Evolutionary conservation across 352 stramenopile genomes (phyloP), one percentile per base, ranked within the genome.

Genomic region (Pythium dissotocum): DNA sequence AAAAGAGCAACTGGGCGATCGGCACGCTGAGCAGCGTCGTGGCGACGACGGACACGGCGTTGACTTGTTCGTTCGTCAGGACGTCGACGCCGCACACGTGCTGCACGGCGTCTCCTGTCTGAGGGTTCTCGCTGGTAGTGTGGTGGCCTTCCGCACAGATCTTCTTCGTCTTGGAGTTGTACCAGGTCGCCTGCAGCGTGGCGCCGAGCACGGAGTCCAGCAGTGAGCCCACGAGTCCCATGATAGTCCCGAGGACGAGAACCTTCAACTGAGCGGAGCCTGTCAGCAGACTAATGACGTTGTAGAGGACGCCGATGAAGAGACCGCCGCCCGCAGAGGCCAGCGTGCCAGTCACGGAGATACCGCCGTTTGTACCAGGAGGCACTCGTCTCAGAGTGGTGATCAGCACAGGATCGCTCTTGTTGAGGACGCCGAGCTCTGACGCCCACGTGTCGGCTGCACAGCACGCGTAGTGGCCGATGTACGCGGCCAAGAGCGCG

Each of bases 381-480:
- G 95, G 95, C 26, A 98, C 96, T 16, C 73, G 65, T 1, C 58
- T 42, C 24, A 91, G 61, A 40, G 79, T 87, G 46, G 93, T 98
- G 63, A 99, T 88, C 38, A 98, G 79, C 42, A 94, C 65, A 0
- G 96, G 96, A 18, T 73, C 55, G 53, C 70, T 79, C 48, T 76
- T 77, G 53, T 83, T 90, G 0, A 98, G 77, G 32, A 98, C 96
- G 8, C 95, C 96, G 7, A 99, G 77, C 73, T 99, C 96, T 1
- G 90, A 98, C n/a, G 95, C 93, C 84, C 96, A 97, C 16, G 96
- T 98, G 75, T 99, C 95, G 0, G 87, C 95, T 8, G 94, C 79
- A 56, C 89, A 98, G 48, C 90, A 98, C 4, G 95, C 93, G 72
- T 98, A 98, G 72, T 98, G 95, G 12, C 90, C 91, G 13, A 98